Percentiles rank a stretch among this genome's conserved stretches.
These are phyloP conservation scores for Alloteropsis semialata DNA, from an alignment of 176 grass and related monocot species.

Conservation along the genomic window DNA sequence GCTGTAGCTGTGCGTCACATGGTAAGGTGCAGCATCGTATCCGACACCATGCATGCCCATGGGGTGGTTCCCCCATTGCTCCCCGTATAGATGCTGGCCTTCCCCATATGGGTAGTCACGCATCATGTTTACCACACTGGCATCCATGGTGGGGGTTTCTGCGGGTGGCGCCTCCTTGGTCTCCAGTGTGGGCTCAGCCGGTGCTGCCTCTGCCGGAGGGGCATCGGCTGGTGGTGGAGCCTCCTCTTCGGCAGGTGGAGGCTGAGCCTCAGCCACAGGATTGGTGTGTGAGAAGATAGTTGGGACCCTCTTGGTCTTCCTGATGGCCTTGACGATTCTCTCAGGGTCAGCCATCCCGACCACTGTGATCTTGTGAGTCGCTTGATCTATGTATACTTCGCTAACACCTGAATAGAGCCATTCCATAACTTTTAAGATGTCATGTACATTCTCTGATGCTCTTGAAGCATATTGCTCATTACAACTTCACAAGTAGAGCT, in stretches of 20 bases:
- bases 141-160: slow-evolving; percentile 2
- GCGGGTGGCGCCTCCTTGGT: slow-evolving; percentile 23
- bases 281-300: slow-evolving; percentile 62
- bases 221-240: slow-evolving; percentile 17
- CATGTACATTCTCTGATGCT: slow-evolving; percentile 1
- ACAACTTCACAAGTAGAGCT: background rate
- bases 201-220: slow-evolving; percentile 14
- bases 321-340: slow-evolving; percentile 82
- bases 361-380: slow-evolving; percentile 73
- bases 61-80: slow-evolving; percentile 32
- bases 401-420: slow-evolving; percentile 51
- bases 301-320: slow-evolving; percentile 65
- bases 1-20: slow-evolving; percentile 43
- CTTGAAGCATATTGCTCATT: background rate
- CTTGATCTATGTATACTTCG: slow-evolving; percentile 58
- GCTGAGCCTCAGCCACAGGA: slow-evolving; percentile 11
- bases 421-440: background rate
- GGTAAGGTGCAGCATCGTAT: slow-evolving; percentile 39
- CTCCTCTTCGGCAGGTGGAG: slow-evolving; percentile 15
- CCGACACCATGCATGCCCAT: slow-evolving; percentile 20
- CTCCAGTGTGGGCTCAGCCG: slow-evolving; percentile 20
- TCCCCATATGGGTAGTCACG: slow-evolving; percentile 38
- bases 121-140: slow-evolving; percentile 41
- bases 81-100: slow-evolving; percentile 7
- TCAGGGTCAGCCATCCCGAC: slow-evolving; percentile 66